Evolutionary conservation across 495 filamentous ascomycete species (phyloP), one percentile per base, ranked within the genome.

Genomic region (Aspergillus heteromorphus): DNA sequence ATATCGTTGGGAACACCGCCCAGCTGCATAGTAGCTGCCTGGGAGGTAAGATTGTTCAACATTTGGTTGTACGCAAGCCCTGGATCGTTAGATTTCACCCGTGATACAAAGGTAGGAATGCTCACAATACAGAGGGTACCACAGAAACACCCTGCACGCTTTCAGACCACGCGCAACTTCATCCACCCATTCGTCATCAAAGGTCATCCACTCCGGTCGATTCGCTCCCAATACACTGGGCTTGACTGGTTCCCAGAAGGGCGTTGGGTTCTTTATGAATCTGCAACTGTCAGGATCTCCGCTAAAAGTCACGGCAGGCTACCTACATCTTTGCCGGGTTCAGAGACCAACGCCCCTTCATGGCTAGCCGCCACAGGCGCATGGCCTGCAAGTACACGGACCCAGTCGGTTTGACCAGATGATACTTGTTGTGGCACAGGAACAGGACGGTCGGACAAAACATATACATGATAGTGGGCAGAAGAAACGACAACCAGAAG

Each of bases 1-100:
- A 92, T 77, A 62, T 93, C 89, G 70, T 92, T 89, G 48, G 89
- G 89, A 0, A 89, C 79, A 11, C 86, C 85, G 45, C 79, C 78
- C 11, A 89, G 77, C 7, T 73, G 58, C 86, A 92, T 87, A 6
- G 81, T 83, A 6, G 82, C 82, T 2, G 88, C 88, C 67, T 89
- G 87, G 9, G 84, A 87, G 31, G 80, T 83, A n/a, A 92, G 70
- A 70, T 89, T 91, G 76, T 84, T 86, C 62, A 73, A 73, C 64
- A 72, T 77, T 59, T 83, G 79, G 53, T 78, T 78, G 60, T 83
- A 82, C 14, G 78, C 71, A 42, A 89, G 74, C 75, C 81, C 66
- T 71, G 29, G 10, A 40, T 53, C 4, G 20, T 20, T 48, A 18
- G 31, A 20, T 18, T 40, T 13, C n/a, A 11, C 8, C 1, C 34